Evolutionary conservation across 2,329 filamentous ascomycete species (phyloP).

Genomic region (Cladosporium sp.): DNA sequence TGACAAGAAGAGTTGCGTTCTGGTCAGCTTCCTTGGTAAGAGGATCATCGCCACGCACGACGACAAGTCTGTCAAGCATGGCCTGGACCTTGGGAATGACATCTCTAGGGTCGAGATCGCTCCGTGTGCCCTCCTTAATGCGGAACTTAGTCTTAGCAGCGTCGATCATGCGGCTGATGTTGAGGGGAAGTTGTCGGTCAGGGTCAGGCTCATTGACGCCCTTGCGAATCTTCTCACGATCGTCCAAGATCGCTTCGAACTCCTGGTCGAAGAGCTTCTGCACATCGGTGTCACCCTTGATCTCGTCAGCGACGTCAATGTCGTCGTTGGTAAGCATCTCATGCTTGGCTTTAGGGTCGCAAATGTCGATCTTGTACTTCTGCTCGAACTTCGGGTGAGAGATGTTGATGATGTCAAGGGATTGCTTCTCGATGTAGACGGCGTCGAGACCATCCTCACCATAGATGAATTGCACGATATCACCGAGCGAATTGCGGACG

Average conservation of each 20-base stretch:
- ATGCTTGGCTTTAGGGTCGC: slow-evolving; percentile 58
- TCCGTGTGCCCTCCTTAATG: slow-evolving; percentile 80
- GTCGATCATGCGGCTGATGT: slow-evolving; percentile 86
- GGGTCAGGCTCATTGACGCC: slow-evolving; percentile 70
- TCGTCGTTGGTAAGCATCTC: slow-evolving; percentile 65
- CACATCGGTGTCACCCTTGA: slow-evolving; percentile 81
- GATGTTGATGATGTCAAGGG: slow-evolving; percentile 80
- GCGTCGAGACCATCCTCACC: slow-evolving; percentile 96
- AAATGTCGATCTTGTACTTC: slow-evolving; percentile 83
- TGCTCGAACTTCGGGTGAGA: slow-evolving; percentile 75
- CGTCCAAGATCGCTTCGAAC: slow-evolving; percentile 73
- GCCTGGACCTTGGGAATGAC: slow-evolving; percentile 77
- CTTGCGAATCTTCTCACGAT: slow-evolving; percentile 75
- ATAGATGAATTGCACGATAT: slow-evolving; percentile 96
- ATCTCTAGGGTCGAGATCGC: slow-evolving; percentile 84
- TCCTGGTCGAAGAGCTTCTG: slow-evolving; percentile 87
- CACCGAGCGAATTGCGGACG: slow-evolving; percentile 92
- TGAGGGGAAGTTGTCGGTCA: slow-evolving; percentile 90
- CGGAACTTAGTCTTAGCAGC: slow-evolving; percentile 88
- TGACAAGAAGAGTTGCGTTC: slow-evolving; percentile 88
- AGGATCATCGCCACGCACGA: slow-evolving; percentile 80
- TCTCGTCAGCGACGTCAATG: slow-evolving; percentile 82
- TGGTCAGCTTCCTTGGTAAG: slow-evolving; percentile 84
- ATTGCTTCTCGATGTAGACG: slow-evolving; percentile 89
- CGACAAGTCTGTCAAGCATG: slow-evolving; percentile 73